phyloP scores from a whole-genome alignment of 164 flowering plant species.

The Santalum album region DNA sequence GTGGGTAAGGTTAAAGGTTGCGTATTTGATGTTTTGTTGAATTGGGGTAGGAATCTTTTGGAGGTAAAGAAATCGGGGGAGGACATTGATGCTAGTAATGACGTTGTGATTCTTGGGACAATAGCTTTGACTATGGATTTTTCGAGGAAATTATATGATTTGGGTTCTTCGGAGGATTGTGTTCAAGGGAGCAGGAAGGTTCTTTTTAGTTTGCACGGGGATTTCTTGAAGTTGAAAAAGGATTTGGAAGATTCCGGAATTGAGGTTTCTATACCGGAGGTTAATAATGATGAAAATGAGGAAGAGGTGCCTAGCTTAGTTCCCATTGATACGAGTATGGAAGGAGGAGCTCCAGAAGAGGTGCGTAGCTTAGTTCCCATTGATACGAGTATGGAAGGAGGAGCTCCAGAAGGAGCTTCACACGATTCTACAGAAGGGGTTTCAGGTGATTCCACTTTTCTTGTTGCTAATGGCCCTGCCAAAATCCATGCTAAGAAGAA shows the following conservation, averaged over 20 bases:
- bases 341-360: no score
- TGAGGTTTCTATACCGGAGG: constrained; percentile 28
- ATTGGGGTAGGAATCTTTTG: constrained; percentile 35
- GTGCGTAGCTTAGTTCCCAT: constrained; percentile 46
- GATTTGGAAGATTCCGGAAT: constrained; percentile 38
- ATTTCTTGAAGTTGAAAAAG: constrained; percentile 68
- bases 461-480: not conserved
- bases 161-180: constrained; percentile 55
- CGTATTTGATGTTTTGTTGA: constrained; percentile 44
- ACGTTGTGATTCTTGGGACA: constrained; percentile 31
- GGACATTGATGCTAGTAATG: constrained; percentile 16
- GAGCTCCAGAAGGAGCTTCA: not conserved
- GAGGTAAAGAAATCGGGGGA: constrained; percentile 28
- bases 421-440: not conserved
- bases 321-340: constrained; percentile 22
- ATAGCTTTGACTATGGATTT: constrained; percentile 36
- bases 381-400: constrained; percentile 6
- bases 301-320: constrained; percentile 46
- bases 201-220: constrained; percentile 51
- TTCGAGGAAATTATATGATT: constrained; percentile 34
- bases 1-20: constrained; percentile 40
- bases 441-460: constrained; percentile 5
- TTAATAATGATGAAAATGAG: constrained; percentile 15
- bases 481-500: constrained; percentile 6
- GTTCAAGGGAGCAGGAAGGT: constrained; percentile 70